Evolutionary conservation across 2,329 filamentous ascomycete genomes (phyloP), one percentile per base, ranked within the genome.

Genomic region (Penicillium sp.): DNA sequence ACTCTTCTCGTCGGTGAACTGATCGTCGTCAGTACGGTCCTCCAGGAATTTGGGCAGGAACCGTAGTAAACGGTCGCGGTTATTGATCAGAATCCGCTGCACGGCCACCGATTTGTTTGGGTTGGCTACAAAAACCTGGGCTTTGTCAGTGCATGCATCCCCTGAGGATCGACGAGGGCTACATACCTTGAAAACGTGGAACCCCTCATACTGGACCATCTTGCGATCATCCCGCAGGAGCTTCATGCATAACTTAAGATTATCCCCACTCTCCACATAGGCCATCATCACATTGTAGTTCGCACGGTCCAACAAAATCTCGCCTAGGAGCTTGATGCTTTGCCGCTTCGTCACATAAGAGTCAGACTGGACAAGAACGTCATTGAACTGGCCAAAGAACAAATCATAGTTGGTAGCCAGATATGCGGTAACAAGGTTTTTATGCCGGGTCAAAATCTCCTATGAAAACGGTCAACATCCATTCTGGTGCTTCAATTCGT

Each of bases 171-270:
- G 13, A 14, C 52, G 50, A 49, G 39, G 24, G 29, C 26, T 27
- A 58, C 66, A 59, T 69, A 86, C 84, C 81, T 99, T 99, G 84
- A 99, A 99, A 43, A 99, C 93, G 73, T 99, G 95, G 74, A 99
- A 99, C 8, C 93, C 95, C 75, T 99, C 95, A 74, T 99, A 99
- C 76, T 98, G 95, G 60, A 99, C 95, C 93, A 99, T 99, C 76
- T 96, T 95, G 66, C 93, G 87, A 75, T 98, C 93, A 74, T 98
- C 95, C 65, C 92, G 88, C 59, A 99, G 81, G 58, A 99, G 82
- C 75, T 96, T 98, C 95, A 99, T 99, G 79, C 93, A 95, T 63
- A 98, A 90, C 79, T 99, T 99, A 66, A 99, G 84, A 71, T 99
- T 93, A 72, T 98, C 93, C 58, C 93, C 93, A 49, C 90, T 88